Evolutionary conservation across 257 asterid genomes (phyloP), one percentile per base, ranked within the genome.

Genomic region (Solanum commersonii): DNA sequence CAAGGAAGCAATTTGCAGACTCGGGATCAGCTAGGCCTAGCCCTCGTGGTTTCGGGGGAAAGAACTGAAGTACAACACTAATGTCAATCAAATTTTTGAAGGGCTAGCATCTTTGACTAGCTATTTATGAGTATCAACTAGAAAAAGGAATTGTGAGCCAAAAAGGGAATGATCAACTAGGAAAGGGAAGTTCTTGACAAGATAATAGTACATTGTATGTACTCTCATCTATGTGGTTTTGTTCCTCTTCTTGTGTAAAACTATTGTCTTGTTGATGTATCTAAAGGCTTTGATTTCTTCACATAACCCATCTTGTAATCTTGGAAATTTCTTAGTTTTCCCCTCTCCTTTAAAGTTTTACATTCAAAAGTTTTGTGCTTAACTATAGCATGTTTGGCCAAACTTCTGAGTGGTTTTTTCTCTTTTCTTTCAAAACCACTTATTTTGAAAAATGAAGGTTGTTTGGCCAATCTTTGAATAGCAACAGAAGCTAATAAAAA

Each of bases 31-130:
- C 92, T 37, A 90, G 94, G 87, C 92, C 98, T 8, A 63, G 93
- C 88, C 98, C 99, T 86, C 98, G 98, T 79, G 99, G 98, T 37
- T 96, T 96, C 86, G 99, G 98, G 83, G 93, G 92, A 90, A 93
- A 92, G 83, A 91, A 92, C 87, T 93, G 83, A 89, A 87, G 86
- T 44, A 59, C 4, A 15, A 42, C 13, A 37, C 83, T 85, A 74
- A 27, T 25, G 38, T 79, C 38, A 79, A 25, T 8, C n/a, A 25
- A 42, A 42, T 4, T 42, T 35, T 86, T 71, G 22, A 86, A 37
- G 6, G 8, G n/a, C 74, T 2, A 35, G 52, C 73, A 63, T 70
- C 25, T 84, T 65, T 84, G 79, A 37, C 20, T 14, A 4, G 79
- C 40, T 65, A 65, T 16, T n/a, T 63, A 25, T 23, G 59, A 84